phyloP scores from a whole-genome alignment of 2,329 filamentous ascomycete genomes.

The Talaromyces sp. region DNA sequence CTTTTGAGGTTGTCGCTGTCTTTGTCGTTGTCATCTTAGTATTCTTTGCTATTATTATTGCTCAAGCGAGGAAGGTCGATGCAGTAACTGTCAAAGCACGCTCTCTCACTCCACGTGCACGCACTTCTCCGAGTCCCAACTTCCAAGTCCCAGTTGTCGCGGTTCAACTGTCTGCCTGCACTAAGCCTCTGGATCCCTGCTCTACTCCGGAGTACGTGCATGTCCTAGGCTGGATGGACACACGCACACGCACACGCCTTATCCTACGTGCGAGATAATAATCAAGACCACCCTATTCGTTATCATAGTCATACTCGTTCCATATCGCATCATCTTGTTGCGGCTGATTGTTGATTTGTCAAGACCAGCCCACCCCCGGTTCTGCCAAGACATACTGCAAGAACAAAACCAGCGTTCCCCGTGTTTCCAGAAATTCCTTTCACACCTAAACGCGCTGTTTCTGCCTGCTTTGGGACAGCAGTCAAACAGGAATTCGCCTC shows the following conservation, averaged over 20 bases:
- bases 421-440: background rate
- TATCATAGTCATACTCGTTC: background rate
- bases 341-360: background rate
- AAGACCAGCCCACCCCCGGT: background rate
- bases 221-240: background rate
- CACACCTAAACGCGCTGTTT: background rate
- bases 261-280: background rate
- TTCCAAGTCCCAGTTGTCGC: background rate
- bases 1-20: too few species aligned
- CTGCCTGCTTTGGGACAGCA: background rate
- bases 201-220: background rate
- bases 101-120: background rate
- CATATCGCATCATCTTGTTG: background rate
- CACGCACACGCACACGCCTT: background rate
- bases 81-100: background rate
- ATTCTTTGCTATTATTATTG: background rate
- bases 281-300: background rate
- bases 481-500: background rate
- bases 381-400: background rate
- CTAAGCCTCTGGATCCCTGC: background rate
- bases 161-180: background rate
- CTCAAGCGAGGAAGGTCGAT: background rate
- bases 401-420: background rate
- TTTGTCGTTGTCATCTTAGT: background rate
- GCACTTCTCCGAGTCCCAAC: background rate